Base-by-base conservation (phyloP, 306 rosid species). In the Vigna angularis region DNA sequence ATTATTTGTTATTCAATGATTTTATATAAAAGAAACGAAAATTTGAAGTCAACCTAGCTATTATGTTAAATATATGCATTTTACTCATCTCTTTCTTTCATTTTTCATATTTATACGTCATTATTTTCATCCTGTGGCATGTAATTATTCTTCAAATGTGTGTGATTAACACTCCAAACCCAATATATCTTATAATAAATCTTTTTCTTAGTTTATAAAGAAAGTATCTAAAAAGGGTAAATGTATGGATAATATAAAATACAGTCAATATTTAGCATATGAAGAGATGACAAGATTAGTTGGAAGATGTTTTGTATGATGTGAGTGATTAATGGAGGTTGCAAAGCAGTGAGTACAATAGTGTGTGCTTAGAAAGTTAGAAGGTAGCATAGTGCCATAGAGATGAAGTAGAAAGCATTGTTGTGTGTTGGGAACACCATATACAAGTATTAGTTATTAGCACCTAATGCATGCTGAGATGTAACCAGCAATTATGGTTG, bases 381-480 rank as follows among this genome's bases (percentile, higher is more conserved):
- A 11, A 72, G 56, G 53, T 11, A 64, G 48, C 44, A 64, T 38
- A 51, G 28, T 40, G 12, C 59, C 73, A 79, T 72, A 50, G 17
- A 51, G 50, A 40, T 79, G 7, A n/a, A 72, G 38, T 51, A 58
- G 38, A 71, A 61, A 24, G 9, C 70, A 79, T 50, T 12, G 15
- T 47, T 75, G 22, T 59, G 32, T 3, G 61, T 11, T 67, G 48
- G 48, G 49, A 67, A 59, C 62, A 77, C 68, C 56, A 69, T 48
- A 34, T 48, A 34, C 42, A 59, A 34, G 53, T 34, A 66, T 78
- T 45, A 65, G 72, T 63, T 70, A 34, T 32, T 32, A 59, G n/a
- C 26, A 78, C 72, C 72, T 59, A 70, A 55, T 55, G 49, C 75
- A 55, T 55, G 49, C 75, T 75, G 18, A 57, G 70, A 81, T 72